Evolutionary conservation across 192 early-diverging fungal genomes (phyloP).

Genomic region (Gigaspora rosea): DNA sequence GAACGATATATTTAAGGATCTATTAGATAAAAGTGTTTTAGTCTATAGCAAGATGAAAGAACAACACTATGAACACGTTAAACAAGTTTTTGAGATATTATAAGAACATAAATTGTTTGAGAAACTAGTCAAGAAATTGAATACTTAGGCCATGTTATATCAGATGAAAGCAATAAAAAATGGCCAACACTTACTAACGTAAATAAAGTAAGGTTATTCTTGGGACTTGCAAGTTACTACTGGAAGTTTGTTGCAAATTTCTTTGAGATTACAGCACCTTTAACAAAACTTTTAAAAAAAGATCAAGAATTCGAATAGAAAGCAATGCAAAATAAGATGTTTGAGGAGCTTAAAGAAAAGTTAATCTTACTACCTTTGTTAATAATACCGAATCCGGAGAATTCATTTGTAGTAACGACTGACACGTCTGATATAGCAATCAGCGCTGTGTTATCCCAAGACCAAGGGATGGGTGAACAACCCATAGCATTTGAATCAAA

Average conservation of each 20-base stretch:
- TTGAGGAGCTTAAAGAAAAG: background rate
- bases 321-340: constrained; percentile 15
- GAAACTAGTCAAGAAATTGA: constrained; percentile 28
- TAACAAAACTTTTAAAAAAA: constrained; percentile 37
- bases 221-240: constrained; percentile 42
- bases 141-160: constrained; percentile 39
- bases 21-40: constrained; percentile 40
- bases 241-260: constrained; percentile 36
- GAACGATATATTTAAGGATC: constrained; percentile 46
- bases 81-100: constrained; percentile 26
- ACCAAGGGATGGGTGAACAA: constrained; percentile 25
- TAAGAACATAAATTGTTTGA: constrained; percentile 28
- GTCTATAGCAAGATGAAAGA: constrained; percentile 30
- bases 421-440: constrained; percentile 46
- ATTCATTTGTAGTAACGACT: constrained; percentile 34
- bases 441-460: constrained; percentile 45
- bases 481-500: constrained; percentile 41
- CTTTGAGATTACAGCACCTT: constrained; percentile 6
- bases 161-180: constrained; percentile 23
- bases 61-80: constrained; percentile 21
- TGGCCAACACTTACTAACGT: constrained; percentile 33
- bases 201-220: constrained; percentile 31
- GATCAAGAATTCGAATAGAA: constrained; percentile 31
- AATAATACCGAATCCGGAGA: constrained; percentile 32
- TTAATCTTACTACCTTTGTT: constrained; percentile 9